Conservation (phyloP, 2,329 filamentous ascomycete genomes). For the Hymenoscyphus fructigenus region DNA sequence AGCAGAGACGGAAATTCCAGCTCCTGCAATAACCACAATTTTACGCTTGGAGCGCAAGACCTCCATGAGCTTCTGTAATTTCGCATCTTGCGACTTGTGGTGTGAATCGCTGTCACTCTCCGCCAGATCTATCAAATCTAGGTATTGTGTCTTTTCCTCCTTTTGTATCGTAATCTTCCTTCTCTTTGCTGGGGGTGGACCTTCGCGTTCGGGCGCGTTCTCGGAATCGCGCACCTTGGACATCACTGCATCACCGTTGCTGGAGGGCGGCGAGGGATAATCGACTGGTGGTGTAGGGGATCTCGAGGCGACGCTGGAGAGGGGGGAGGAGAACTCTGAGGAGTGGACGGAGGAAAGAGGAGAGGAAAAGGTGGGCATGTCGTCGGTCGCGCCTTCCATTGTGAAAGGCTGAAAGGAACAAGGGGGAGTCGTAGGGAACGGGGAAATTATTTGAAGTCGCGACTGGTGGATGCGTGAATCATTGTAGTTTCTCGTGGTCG, state of each 20-base stretch:
- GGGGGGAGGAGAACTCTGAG: conserved; percentile 30
- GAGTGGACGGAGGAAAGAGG: conserved; percentile 13
- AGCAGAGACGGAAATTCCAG: conserved; percentile 94
- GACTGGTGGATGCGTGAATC: not conserved
- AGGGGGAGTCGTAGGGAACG: not conserved
- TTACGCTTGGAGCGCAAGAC: conserved; percentile 87
- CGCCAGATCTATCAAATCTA: conserved; percentile 63
- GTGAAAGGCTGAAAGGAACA: not conserved
- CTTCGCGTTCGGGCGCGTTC: conserved; percentile 44
- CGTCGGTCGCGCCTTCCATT: conserved; percentile 6
- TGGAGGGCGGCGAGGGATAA: conserved; percentile 36
- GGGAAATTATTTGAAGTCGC: not conserved
- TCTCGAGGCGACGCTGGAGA: conserved; percentile 38
- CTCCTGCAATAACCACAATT: conserved; percentile 94
- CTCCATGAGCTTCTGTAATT: conserved; percentile 69
- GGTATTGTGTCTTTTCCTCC: conserved; percentile 75
- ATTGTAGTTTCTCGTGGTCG: not conserved
- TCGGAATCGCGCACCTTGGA: conserved; percentile 26
- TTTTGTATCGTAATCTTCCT: conserved; percentile 62
- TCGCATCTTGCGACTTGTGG: conserved; percentile 53
- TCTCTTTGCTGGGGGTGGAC: conserved; percentile 72
- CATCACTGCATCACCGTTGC: conserved; percentile 18
- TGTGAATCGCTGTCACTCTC: conserved; percentile 47
- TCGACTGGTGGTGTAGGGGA: conserved; percentile 35
- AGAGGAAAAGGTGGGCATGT: conserved; percentile 6